A percentile compares a stretch with the other conserved stretches of the same genome.
Evolutionary conservation across 2,329 filamentous ascomycete species (phyloP).

Genomic region (Stachybotrys echinatus): DNA sequence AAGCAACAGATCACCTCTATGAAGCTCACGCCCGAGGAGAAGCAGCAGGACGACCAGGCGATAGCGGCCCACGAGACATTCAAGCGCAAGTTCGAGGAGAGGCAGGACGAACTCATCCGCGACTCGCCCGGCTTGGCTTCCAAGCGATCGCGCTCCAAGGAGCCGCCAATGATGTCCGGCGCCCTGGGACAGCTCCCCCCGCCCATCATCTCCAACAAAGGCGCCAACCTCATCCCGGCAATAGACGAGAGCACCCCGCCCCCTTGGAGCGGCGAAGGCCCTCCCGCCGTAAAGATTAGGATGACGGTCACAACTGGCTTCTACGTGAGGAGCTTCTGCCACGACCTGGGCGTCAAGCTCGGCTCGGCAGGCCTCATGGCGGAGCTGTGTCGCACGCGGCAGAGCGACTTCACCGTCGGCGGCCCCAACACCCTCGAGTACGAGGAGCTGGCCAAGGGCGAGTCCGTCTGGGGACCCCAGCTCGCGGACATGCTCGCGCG

Average conservation of each 20-base stretch:
- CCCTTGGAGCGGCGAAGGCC: conserved; percentile 55
- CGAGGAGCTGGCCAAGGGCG: conserved; percentile 67
- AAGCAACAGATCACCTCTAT: conserved; percentile 46
- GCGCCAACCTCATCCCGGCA: conserved; percentile 45
- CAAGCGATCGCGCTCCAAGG: conserved; percentile 23
- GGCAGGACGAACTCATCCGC: conserved; percentile 50
- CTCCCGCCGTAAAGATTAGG: conserved; percentile 74
- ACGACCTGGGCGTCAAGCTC: conserved; percentile 81
- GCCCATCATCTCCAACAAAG: conserved; percentile 31
- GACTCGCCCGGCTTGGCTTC: conserved; percentile 31
- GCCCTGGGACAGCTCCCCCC: conserved; percentile 48
- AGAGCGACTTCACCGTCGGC: conserved; percentile 73
- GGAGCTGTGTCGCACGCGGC: conserved; percentile 71
- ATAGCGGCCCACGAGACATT: conserved; percentile 50
- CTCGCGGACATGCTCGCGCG: conserved; percentile 45
- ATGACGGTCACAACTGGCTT: conserved; percentile 95
- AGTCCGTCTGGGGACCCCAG: conserved; percentile 77
- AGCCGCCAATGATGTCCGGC: conserved; percentile 51
- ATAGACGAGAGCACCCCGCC: conserved; percentile 42
- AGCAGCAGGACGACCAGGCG: conserved; percentile 49
- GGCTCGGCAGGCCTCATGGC: conserved; percentile 83
- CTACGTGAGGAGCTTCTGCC: conserved; percentile 90
- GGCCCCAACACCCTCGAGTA: conserved; percentile 72
- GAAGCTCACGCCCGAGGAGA: conserved; percentile 48
- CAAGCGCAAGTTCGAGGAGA: conserved; percentile 54